These are phyloP conservation scores for Colletotrichum liaoningense DNA, from an alignment of 2,329 filamentous ascomycete species.

Conservation along the genomic window DNA sequence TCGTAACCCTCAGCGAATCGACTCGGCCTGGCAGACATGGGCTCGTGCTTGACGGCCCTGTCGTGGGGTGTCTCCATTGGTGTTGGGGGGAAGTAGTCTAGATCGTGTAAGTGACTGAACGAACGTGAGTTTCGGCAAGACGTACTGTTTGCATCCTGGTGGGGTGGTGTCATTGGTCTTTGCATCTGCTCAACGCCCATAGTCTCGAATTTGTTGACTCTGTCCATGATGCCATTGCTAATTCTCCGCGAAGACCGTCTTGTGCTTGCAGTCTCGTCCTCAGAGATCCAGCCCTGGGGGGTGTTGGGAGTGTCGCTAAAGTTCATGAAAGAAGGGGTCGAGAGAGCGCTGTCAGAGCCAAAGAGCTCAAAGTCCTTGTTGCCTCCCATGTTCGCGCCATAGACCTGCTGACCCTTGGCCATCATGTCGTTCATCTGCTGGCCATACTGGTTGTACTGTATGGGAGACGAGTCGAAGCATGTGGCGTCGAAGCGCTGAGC, in stretches of 20 bases:
- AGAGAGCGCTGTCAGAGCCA: conserved; percentile 56
- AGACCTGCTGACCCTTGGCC: conserved; percentile 58
- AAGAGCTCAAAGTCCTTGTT: conserved; percentile 64
- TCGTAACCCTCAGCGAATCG: conserved; percentile 72
- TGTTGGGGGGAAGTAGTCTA: conserved; percentile 75
- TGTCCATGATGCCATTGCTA: conserved; percentile 71
- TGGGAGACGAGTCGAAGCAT: conserved; percentile 54
- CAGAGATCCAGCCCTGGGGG: conserved; percentile 61
- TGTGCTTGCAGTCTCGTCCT: conserved; percentile 57
- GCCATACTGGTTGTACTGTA: conserved; percentile 61
- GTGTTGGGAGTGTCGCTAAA: conserved; percentile 60
- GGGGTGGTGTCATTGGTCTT: conserved; percentile 72
- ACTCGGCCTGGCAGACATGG: conserved; percentile 46
- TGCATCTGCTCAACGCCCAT: conserved; percentile 57
- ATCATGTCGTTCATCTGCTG: conserved; percentile 57
- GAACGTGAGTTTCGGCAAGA: conserved; percentile 3
- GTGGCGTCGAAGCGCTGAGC: conserved; percentile 63
- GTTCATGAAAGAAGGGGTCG: conserved; percentile 61
- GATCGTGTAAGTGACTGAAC: conserved; percentile 37
- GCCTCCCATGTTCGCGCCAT: conserved; percentile 52
- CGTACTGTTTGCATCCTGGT: conserved; percentile 71
- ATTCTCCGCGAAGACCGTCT: conserved; percentile 61
- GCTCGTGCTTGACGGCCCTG: conserved; percentile 54
- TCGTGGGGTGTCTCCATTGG: conserved; percentile 73
- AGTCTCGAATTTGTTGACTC: conserved; percentile 69